Conservation (phyloP, 176 grass and related monocot genomes). For the Secale cereale region DNA sequence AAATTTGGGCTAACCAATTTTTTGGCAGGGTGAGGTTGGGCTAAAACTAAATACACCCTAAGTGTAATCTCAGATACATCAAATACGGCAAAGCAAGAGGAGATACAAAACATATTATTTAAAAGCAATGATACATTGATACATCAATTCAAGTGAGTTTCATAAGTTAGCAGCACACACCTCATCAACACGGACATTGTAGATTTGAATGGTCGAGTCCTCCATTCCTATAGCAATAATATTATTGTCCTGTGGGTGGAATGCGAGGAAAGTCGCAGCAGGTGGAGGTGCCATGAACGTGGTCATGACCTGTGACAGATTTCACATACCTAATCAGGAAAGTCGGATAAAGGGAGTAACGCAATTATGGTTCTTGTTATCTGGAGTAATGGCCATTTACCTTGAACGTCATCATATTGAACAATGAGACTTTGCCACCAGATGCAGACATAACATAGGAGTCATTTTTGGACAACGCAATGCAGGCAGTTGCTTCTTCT, state of each 20-base stretch:
- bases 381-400: conserved; percentile 28
- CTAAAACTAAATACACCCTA: neutral
- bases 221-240: conserved; percentile 99
- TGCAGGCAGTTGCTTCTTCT: conserved; percentile 96
- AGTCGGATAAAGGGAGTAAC: neutral
- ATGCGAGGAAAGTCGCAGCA: conserved; percentile 90
- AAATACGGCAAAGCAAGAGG: neutral
- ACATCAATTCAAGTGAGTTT: conserved; percentile 14
- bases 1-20: neutral
- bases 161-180: conserved; percentile 23
- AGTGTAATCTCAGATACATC: neutral
- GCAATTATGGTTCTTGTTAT: neutral
- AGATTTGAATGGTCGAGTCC: conserved; percentile 95
- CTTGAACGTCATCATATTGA: conserved; percentile 99
- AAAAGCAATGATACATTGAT: neutral
- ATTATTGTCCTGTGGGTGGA: conserved; percentile 99
- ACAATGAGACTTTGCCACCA: conserved; percentile 95
- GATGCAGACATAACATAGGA: conserved; percentile 99
- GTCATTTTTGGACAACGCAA: conserved; percentile 98
- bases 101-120: neutral
- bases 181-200: conserved; percentile 99
- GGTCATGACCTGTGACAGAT: conserved; percentile 81
- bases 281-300: conserved; percentile 98
- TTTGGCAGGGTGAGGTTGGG: neutral
- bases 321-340: neutral